phyloP scores from a whole-genome alignment of 2,329 filamentous ascomycete species.

The Diaporthe citrichinensis region DNA sequence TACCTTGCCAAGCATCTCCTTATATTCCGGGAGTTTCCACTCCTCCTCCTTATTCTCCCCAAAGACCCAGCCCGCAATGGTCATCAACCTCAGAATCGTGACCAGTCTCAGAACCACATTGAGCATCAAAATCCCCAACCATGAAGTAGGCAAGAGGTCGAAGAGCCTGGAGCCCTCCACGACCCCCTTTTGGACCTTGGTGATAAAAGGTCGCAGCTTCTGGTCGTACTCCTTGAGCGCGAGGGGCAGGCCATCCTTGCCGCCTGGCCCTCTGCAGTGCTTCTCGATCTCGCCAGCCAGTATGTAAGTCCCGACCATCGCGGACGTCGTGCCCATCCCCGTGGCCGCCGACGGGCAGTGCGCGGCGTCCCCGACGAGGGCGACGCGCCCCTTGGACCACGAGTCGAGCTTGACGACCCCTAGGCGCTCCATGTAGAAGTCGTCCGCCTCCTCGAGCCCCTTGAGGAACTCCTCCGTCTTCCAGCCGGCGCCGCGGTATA shows the following conservation, averaged over 20 bases:
- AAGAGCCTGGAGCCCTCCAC: not conserved
- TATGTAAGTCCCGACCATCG: constrained; percentile 66
- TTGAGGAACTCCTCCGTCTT: constrained; percentile 52
- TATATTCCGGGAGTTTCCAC: constrained; percentile 6
- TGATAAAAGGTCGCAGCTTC: constrained; percentile 32
- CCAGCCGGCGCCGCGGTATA: constrained; percentile 56
- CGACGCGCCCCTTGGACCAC: constrained; percentile 63
- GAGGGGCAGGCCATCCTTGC: constrained; percentile 21
- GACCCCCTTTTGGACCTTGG: constrained; percentile 24
- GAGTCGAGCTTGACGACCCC: constrained; percentile 59
- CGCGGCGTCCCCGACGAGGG: constrained; percentile 68
- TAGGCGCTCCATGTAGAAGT: constrained; percentile 62
- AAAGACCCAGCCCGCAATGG: not conserved
- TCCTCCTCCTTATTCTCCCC: not conserved
- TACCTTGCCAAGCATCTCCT: not conserved
- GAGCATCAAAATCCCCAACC: not conserved
- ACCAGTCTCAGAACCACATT: not conserved
- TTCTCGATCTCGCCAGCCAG: constrained; percentile 67
- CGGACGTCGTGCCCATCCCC: constrained; percentile 66
- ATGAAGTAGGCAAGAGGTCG: not conserved
- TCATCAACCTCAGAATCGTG: not conserved
- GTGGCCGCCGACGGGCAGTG: constrained; percentile 63
- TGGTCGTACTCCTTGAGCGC: constrained; percentile 37
- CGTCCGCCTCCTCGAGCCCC: constrained; percentile 50
- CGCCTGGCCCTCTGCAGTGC: constrained; percentile 31